Evolutionary conservation across 1,284 basidiomycete species (phyloP), one percentile per base, ranked within the genome.

Genomic region (Jaminaea rosea): DNA sequence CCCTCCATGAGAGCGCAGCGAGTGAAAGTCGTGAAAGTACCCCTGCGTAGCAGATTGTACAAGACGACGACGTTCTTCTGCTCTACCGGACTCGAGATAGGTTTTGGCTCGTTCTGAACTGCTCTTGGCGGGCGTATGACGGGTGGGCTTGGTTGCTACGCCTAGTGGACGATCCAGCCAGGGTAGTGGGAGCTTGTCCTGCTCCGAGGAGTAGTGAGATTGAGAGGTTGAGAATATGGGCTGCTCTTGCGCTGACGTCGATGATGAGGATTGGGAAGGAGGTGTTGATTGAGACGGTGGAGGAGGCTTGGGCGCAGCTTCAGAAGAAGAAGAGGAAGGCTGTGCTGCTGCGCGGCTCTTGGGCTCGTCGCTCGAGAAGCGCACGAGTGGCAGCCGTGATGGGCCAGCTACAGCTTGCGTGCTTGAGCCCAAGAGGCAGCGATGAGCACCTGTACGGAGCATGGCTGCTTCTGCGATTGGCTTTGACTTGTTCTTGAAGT

Each of bases 1-100:
- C 19, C 93, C 93, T 7, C 90, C 91, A 63, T 89, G 82, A 36
- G 81, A 81, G 48, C 84, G 79, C 15, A 88, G 85, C 62, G 84
- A 83, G 67, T 89, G 88, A 52, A 87, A 80, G 70, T 97, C 93
- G 60, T 87, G 81, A 67, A 91, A 97, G 75, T 97, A 94, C 0
- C 91, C 90, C 65, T 84, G 85, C 13, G 83, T 82, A 0, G 85
- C 87, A 76, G 92, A 84, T 65, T 88, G 85, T 50, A 94, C 82
- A 58, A 42, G 19, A 11, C 11, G 13, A n/a, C 24, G 19, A 23
- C 39, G 39, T 11, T 42, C 39, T 29, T 23, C 8, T 26, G n/a
- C n/a, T 45, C 24, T 52, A 37, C 21, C 39, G 21, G 53, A 42
- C 41, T 49, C 10, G 53, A 24, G 17, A 11, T 42, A 42, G 39